These are phyloP conservation scores for Pelargonium nanum DNA, from an alignment of 345 rosid genomes.

Conservation along the genomic window DNA sequence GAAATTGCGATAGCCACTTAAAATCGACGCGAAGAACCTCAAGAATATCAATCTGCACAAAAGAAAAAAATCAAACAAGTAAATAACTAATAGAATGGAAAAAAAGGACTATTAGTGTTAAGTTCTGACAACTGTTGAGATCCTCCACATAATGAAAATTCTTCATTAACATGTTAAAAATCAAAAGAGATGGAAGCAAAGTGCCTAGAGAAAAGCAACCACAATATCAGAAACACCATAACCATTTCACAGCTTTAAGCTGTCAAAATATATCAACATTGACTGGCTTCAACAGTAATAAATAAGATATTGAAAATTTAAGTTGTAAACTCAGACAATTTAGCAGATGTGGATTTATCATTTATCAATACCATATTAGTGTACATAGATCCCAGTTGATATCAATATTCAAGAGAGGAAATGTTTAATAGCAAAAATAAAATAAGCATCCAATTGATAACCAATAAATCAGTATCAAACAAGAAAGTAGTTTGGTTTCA, in stretches of 20 bases:
- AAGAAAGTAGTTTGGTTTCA: background rate
- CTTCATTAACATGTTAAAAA: background rate
- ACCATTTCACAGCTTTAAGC: background rate
- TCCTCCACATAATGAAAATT: background rate
- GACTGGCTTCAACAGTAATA: background rate
- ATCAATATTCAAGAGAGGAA: background rate
- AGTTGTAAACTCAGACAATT: background rate
- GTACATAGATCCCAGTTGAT: background rate
- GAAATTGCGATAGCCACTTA: slow-evolving; percentile 98
- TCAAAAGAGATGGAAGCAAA: background rate
- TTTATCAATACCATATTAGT: background rate
- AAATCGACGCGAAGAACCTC: slow-evolving; percentile 83
- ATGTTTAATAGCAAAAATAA: background rate
- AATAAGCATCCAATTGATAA: background rate
- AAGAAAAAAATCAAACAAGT: background rate
- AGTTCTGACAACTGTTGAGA: background rate
- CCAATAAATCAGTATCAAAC: too few species aligned
- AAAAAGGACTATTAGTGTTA: background rate
- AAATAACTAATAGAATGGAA: background rate
- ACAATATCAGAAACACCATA: background rate
- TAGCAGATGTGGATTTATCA: background rate
- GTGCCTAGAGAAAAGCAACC: background rate
- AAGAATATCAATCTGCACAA: slow-evolving; percentile 83
- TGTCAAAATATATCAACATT: background rate
- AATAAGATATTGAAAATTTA: background rate